Evolutionary conservation across 495 filamentous ascomycete species (phyloP), one percentile per base, ranked within the genome.

Genomic region (Tuber indicum): DNA sequence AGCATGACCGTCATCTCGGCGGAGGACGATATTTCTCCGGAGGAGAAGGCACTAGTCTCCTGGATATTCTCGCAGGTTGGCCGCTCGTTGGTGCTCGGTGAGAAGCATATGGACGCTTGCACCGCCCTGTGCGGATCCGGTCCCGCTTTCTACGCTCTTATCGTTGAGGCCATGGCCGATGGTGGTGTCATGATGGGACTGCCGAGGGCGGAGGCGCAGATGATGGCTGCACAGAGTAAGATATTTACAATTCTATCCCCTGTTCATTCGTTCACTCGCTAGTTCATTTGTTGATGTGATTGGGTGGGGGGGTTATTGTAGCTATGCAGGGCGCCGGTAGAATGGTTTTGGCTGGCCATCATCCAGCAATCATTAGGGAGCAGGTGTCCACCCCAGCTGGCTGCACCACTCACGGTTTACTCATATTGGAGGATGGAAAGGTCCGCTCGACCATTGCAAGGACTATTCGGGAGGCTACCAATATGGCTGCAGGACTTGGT

Each of bases 171-270:
- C 41, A 88, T 91, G 44, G 89, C 91, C 19, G 93, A 94, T 83
- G 92, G 92, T 1, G 93, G 89, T 8, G 91, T 95, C 0, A 91
- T 93, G 39, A 92, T 94, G 90, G 92, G 92, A 10, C 74, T 95
- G 32, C 93, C 92, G 17, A 85, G 93, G 74, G 90, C 88, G 5
- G 92, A 94, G 84, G 92, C 92, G 6, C 90, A 90, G 80, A 83
- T 89, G 73, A 94, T 94, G 92, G 92, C 93, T 58, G 92, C 92
- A 42, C 93, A 94, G 86, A 91, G 90, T 36, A 90, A 88, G 87
- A 46, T 73, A 42, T 75, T 75, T 45, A 12, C 70, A 6, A n/a
- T 43, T n/a, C n/a, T 26, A 26, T 46, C 6, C 19, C 23, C 70
- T 21, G 0, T 43, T 43, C 42, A 43, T 43, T 43, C 21, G 2